These are phyloP conservation scores for Leccinellum rugosiceps DNA, from an alignment of 768 basidiomycete species.

Conservation along the genomic window DNA sequence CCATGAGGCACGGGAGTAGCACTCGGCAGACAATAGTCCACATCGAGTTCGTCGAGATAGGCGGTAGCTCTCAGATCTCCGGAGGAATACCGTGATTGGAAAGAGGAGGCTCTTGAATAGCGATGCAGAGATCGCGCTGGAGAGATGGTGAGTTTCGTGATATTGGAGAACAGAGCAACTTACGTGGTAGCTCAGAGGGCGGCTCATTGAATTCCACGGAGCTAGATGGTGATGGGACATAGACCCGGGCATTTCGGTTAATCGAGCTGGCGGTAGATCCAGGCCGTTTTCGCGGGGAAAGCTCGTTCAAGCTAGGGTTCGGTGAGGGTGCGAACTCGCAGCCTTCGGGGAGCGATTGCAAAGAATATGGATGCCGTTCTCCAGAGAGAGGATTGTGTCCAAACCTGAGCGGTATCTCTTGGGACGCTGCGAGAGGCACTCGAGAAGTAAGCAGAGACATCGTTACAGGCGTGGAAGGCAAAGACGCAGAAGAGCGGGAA, in stretches of 20 bases:
- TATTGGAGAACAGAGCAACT: neutral
- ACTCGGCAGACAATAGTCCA: slow-evolving; percentile 27
- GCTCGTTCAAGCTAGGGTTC: slow-evolving; percentile 5
- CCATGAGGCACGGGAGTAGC: slow-evolving; percentile 17
- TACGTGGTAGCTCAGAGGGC: slow-evolving; percentile 6
- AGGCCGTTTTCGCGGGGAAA: slow-evolving; percentile 16
- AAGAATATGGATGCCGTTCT: slow-evolving; percentile 19
- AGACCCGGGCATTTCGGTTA: slow-evolving; percentile 22
- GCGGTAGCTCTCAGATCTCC: slow-evolving; percentile 15
- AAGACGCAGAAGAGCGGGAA: slow-evolving; percentile 27
- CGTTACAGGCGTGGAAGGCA: slow-evolving; percentile 21
- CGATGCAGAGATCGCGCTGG: slow-evolving; percentile 19
- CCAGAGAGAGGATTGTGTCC: slow-evolving; percentile 26
- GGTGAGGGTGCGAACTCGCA: slow-evolving; percentile 34
- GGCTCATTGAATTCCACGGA: slow-evolving; percentile 6
- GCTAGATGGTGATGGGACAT: slow-evolving; percentile 10
- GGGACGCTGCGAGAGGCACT: slow-evolving; percentile 22
- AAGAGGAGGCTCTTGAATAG: slow-evolving; percentile 26
- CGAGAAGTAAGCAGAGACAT: slow-evolving; percentile 8
- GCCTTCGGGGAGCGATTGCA: slow-evolving; percentile 54
- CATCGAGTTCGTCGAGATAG: slow-evolving; percentile 31
- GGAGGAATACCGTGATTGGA: slow-evolving; percentile 33
- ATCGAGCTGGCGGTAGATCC: slow-evolving; percentile 11
- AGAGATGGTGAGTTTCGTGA: neutral
- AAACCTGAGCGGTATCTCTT: slow-evolving; percentile 26